Percentiles rank a stretch among this genome's conserved stretches.
Evolutionary conservation across 1,284 basidiomycete genomes (phyloP).

Genomic region (Pyrrhoderma lamaoense): DNA sequence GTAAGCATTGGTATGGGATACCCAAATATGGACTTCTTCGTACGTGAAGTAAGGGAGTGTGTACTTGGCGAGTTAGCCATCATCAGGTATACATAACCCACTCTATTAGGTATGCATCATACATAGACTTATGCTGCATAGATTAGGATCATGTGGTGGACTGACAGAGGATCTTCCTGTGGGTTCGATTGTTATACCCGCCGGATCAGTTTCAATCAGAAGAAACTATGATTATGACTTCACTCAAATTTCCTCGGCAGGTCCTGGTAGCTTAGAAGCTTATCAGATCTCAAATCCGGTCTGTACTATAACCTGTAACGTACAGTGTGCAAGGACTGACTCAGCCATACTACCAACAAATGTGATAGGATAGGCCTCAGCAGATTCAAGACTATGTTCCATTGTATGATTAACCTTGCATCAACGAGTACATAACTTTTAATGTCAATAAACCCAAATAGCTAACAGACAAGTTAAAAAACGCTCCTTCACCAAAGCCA

Average conservation of each 20-base stretch:
- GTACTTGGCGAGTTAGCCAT: constrained; percentile 71
- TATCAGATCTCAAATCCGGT: constrained; percentile 71
- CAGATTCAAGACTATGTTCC: constrained; percentile 46
- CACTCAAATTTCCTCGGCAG: constrained; percentile 30
- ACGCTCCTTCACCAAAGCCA: constrained; percentile 29
- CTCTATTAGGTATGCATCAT: not conserved
- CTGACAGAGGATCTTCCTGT: constrained; percentile 56
- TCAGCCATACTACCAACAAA: constrained; percentile 11
- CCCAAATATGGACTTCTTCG: constrained; percentile 79
- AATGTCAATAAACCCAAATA: constrained; percentile 4
- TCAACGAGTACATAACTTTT: not conserved
- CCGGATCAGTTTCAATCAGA: constrained; percentile 56
- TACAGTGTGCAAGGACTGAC: too few relatives aligned
- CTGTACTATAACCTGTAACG: constrained; percentile 22
- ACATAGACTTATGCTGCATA: constrained; percentile 24
- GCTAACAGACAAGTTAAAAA: constrained; percentile 35
- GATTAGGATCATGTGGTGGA: constrained; percentile 76
- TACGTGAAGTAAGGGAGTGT: constrained; percentile 75
- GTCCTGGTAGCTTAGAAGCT: constrained; percentile 34
- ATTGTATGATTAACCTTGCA: constrained; percentile 38
- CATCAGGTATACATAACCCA: constrained; percentile 44
- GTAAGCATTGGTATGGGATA: constrained; percentile 81
- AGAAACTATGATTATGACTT: constrained; percentile 79
- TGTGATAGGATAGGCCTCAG: constrained; percentile 36
- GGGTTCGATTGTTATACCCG: constrained; percentile 68